Conservation (phyloP, 257 asterid species). For the Cinchona pubescens region DNA sequence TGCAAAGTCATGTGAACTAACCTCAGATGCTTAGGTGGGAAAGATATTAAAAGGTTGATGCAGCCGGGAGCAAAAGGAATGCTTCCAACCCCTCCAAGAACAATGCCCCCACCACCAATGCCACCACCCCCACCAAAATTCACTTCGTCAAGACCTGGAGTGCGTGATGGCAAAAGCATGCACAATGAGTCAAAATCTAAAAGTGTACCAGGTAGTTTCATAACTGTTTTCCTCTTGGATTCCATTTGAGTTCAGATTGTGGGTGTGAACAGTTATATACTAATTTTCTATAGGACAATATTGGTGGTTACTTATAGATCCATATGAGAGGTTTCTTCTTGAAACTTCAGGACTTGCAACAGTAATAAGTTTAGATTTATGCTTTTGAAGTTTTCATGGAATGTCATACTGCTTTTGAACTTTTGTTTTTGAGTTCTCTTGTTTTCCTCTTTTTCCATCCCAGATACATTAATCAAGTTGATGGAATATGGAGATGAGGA, state of each 20-base stretch:
- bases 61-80: slow-evolving; percentile 33
- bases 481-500: slow-evolving; percentile 96
- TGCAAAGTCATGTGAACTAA: slow-evolving; percentile 61
- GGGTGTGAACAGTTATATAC: background rate
- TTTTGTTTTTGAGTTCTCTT: background rate
- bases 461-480: slow-evolving; percentile 78
- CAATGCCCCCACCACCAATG: slow-evolving; percentile 49
- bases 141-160: slow-evolving; percentile 31
- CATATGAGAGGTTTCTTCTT: background rate
- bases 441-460: background rate
- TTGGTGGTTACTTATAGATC: background rate
- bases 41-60: slow-evolving; percentile 37
- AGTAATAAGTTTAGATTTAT: background rate
- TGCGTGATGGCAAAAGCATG: slow-evolving; percentile 29
- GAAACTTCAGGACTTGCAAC: background rate
- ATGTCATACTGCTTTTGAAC: background rate
- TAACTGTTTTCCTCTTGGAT: background rate
- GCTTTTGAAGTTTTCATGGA: background rate
- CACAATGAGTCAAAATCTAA: slow-evolving; percentile 33
- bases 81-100: slow-evolving; percentile 27
- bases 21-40: slow-evolving; percentile 64
- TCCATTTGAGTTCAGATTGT: background rate
- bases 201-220: slow-evolving; percentile 61
- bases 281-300: background rate
- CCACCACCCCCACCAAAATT: slow-evolving; percentile 58